Conservation (phyloP, 148 eudicot genomes). For the Rhododendron ferrugineum region DNA sequence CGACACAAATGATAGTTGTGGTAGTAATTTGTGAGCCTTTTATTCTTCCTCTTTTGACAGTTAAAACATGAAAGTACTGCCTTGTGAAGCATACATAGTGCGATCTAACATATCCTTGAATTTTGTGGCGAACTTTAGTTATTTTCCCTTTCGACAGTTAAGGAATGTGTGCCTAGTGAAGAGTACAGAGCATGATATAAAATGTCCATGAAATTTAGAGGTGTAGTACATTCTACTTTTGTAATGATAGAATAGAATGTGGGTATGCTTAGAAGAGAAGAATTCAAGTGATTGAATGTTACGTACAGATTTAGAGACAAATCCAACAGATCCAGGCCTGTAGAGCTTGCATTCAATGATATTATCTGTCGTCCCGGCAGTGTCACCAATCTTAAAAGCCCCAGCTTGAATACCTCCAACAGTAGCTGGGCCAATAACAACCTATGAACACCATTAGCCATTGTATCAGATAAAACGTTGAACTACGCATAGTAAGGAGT, state of each 20-base stretch:
- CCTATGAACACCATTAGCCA: conserved; percentile 31
- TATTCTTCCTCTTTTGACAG: background rate
- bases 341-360: conserved; percentile 86
- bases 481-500: background rate
- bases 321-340: conserved; percentile 99
- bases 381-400: conserved; percentile 97
- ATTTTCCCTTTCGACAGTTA: background rate
- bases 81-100: no score
- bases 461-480: background rate
- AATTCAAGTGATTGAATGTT: background rate
- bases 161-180: background rate
- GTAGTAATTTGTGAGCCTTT: background rate
- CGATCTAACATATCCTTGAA: no score
- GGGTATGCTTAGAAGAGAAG: background rate
- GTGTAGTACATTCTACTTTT: background rate
- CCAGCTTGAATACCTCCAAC: conserved; percentile 99
- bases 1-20: background rate
- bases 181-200: background rate
- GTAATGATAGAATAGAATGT: background rate
- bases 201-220: background rate
- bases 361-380: conserved; percentile 92
- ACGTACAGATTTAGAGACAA: conserved; percentile 96
- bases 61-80: background rate
- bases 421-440: conserved; percentile 93
- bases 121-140: background rate